A percentile compares a stretch with the other conserved stretches of the same genome.
Conservation (phyloP, 495 filamentous ascomycete genomes). For the Sabuloglossum arenarium region DNA sequence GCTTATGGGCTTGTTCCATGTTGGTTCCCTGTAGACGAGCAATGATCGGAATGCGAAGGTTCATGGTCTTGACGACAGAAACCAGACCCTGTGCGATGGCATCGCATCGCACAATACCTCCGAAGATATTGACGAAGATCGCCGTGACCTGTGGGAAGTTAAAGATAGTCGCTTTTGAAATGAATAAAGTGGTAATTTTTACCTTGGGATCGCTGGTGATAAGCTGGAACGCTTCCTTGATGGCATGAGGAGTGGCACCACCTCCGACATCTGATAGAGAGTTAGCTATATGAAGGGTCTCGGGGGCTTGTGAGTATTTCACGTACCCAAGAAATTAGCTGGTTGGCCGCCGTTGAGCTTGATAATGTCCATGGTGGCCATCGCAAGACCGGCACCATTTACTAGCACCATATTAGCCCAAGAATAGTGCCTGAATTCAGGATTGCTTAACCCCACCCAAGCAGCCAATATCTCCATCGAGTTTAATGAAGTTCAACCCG, state of each 20-base stretch:
- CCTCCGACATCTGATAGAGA: conserved; percentile 56
- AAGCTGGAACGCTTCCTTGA: conserved; percentile 91
- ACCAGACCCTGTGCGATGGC: conserved; percentile 94
- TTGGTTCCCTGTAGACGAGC: conserved; percentile 95
- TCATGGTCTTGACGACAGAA: conserved; percentile 79
- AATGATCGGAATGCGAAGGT: conserved; percentile 87
- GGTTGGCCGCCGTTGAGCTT: conserved; percentile 94
- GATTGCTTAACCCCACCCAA: conserved; percentile 26
- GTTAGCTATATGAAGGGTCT: neutral
- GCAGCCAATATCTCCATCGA: conserved; percentile 97
- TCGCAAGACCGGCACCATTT: conserved; percentile 95
- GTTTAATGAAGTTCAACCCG: conserved; percentile 98
- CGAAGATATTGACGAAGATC: conserved; percentile 99
- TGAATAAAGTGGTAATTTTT: neutral
- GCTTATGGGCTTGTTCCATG: conserved; percentile 83
- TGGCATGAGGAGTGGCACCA: conserved; percentile 88
- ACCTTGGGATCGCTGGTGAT: conserved; percentile 91
- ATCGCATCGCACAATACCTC: conserved; percentile 95
- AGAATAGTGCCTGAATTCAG: neutral
- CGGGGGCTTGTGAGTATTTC: neutral
- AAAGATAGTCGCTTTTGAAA: neutral
- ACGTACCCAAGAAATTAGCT: conserved; percentile 65
- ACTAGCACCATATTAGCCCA: conserved; percentile 26
- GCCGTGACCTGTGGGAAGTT: conserved; percentile 43
- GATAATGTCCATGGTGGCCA: conserved; percentile 99